Evolutionary conservation across 257 asterid species (phyloP), one percentile per base, ranked within the genome.

Genomic region (Solanum piurae): DNA sequence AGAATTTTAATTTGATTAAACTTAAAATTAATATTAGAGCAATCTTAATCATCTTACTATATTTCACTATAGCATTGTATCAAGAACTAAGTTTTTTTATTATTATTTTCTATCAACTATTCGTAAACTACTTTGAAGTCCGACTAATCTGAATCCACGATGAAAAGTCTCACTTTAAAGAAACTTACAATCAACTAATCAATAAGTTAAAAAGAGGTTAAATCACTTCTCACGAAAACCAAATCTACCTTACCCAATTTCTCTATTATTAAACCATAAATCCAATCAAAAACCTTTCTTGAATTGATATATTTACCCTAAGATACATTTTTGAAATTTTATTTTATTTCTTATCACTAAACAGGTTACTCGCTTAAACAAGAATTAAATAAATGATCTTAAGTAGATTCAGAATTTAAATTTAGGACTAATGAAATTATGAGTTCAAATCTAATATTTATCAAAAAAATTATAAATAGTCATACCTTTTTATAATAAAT

Each of bases 121-220:
- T 12, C 29, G 6, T 5, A 1, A 9, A 1, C 2, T 33, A 0
- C 10, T 7, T 8, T 8, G 27, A 1, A 0, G 3, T 33, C 0
- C 2, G 2, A 2, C 33, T 64, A 64, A n/a, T 64, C 2, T 1
- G 8, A 11, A 27, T 27, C 2, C 21, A 68, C 0, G 0, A 27
- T 27, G 5, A 3, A 68, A 27, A 12, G 11, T 6, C 36, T 1
- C 11, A 60, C 3, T 60, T 23, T 23, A 60, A 60, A 60, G 29
- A 23, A 62, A 8, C 2, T 23, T 14, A 23, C 13, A 60, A 60
- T 64, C 72, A 64, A 64, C 33, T 68, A 6, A 6, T 27, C 2
- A 29, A 27, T 27, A 13, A 27, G 21, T 29, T 7, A 12, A 29
- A n/a, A 27, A 13, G n/a, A 20, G 5, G 38, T 29, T 68, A 14